Evolutionary conservation across 495 filamentous ascomycete genomes (phyloP), one percentile per base, ranked within the genome.

Genomic region (Hyaloscypha bicolor): DNA sequence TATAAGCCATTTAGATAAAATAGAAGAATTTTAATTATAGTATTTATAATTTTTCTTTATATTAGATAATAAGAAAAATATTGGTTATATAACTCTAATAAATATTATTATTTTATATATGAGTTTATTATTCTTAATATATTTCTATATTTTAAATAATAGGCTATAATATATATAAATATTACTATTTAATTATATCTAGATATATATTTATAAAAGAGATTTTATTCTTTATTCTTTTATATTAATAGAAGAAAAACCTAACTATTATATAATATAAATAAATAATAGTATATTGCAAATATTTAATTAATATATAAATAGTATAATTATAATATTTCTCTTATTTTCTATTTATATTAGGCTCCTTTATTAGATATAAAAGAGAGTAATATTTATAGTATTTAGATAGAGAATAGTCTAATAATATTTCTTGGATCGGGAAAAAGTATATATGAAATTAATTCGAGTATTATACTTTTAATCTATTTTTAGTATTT

Each of bases 1-100:
- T 53, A 25, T 53, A 25, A 53, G 51, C 51, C 51, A 53, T 53
- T n/a, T n/a, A n/a, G n/a, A n/a, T n/a, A n/a, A n/a, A n/a, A n/a
- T n/a, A n/a, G n/a, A n/a, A n/a, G n/a, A 11, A 37, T 37, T 37
- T 5, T 37, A 37, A 37, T 37, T 4, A 37, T 11, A 5, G 11
- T 37, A 37, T 5, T 37, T 11, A 37, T 11, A 25, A 53, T 19
- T 19, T 53, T 53, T 19, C 16, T 14, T 14, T 53, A 25, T 53
- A 53, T 53, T 14, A 19, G 51, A 14, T 14, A 53, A 53, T 25
- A 53, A 14, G 51, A 53, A 53, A 14, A 14, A 53, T 53, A 25
- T 53, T 53, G 16, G 51, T 53, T 6, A 53, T 53, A 25, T 25
- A 25, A 53, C 19, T 19, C 51, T 53, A 25, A 53, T 25, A 53